A percentile compares a stretch with the other conserved stretches of the same genome.
Conservation (phyloP, 1,139 yeast genomes). For the Blastobotrys malaysiensis region DNA sequence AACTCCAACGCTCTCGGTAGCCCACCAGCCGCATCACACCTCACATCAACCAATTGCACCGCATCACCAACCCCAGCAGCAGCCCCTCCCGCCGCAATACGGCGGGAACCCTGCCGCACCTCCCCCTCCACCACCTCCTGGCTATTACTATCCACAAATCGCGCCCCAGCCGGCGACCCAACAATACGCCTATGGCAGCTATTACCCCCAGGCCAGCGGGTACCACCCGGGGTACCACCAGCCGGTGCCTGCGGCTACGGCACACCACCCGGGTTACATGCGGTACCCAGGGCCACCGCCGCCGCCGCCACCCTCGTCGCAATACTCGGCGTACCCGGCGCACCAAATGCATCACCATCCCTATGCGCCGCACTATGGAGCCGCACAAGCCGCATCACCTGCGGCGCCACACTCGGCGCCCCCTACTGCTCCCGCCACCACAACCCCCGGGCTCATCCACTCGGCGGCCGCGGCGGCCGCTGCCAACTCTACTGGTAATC, state of each 20-base stretch:
- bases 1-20: background rate
- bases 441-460: background rate
- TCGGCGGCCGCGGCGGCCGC: slow-evolving; percentile 2
- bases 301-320: slow-evolving; percentile 3
- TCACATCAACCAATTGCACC: background rate
- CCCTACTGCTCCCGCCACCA: slow-evolving; percentile 5
- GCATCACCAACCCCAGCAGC: slow-evolving; percentile 1
- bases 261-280: background rate
- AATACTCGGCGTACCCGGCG: background rate
- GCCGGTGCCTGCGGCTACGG: background rate
- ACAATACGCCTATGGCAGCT: background rate
- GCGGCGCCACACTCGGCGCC: slow-evolving; percentile 8
- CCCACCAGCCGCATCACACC: background rate
- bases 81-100: slow-evolving; percentile 1
- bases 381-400: slow-evolving; percentile 8
- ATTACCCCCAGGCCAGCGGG: background rate
- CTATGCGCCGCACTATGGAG: background rate
- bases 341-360: slow-evolving; percentile 5
- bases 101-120: background rate
- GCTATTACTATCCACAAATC: background rate
- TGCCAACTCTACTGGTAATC: background rate
- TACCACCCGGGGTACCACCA: background rate
- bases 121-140: slow-evolving; percentile 3
- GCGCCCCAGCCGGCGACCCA: slow-evolving; percentile 2
- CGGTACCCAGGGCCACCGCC: slow-evolving; percentile 12